Evolutionary conservation across 495 filamentous ascomycete genomes (phyloP).

Genomic region (Antarctomyces pellizariae): DNA sequence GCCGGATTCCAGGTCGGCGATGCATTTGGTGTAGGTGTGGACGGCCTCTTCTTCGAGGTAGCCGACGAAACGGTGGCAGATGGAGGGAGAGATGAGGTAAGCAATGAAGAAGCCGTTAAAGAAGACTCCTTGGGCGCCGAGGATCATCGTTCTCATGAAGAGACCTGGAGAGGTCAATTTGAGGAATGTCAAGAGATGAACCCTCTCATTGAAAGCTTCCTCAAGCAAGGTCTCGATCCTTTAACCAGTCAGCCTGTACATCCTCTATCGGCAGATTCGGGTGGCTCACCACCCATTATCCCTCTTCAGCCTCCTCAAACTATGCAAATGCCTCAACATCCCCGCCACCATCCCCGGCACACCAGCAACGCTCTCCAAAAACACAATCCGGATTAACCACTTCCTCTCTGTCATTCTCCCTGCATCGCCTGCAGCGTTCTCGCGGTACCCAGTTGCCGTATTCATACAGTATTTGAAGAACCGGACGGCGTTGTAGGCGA

Average conservation of each 20-base stretch:
- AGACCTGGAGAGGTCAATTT: slow-evolving; percentile 69
- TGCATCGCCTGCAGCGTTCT: slow-evolving; percentile 17
- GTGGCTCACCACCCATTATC: slow-evolving; percentile 98
- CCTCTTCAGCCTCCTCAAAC: slow-evolving; percentile 58
- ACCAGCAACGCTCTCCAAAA: slow-evolving; percentile 82
- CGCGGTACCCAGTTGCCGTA: slow-evolving; percentile 17
- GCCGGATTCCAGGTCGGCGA: slow-evolving; percentile 66
- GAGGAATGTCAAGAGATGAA: slow-evolving; percentile 88
- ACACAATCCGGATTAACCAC: slow-evolving; percentile 69
- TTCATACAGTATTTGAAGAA: slow-evolving; percentile 41
- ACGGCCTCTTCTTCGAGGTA: slow-evolving; percentile 96
- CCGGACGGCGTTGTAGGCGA: slow-evolving; percentile 42
- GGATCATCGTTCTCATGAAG: slow-evolving; percentile 76
- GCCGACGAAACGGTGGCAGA: slow-evolving; percentile 87
- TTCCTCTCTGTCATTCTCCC: slow-evolving; percentile 46
- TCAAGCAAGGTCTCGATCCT: slow-evolving; percentile 92
- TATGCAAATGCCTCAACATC: slow-evolving; percentile 73
- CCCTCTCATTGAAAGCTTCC: slow-evolving; percentile 86
- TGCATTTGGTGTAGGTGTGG: slow-evolving; percentile 74
- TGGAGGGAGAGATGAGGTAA: slow-evolving; percentile 73
- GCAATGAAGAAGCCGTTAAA: slow-evolving; percentile 84
- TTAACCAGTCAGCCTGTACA: no score
- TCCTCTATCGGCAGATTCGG: no score
- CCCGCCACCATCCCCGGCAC: slow-evolving; percentile 96
- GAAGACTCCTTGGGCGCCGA: slow-evolving; percentile 67